Evolutionary conservation across 208 protist species (phyloP).

Genomic region (Crithidia bombi): DNA sequence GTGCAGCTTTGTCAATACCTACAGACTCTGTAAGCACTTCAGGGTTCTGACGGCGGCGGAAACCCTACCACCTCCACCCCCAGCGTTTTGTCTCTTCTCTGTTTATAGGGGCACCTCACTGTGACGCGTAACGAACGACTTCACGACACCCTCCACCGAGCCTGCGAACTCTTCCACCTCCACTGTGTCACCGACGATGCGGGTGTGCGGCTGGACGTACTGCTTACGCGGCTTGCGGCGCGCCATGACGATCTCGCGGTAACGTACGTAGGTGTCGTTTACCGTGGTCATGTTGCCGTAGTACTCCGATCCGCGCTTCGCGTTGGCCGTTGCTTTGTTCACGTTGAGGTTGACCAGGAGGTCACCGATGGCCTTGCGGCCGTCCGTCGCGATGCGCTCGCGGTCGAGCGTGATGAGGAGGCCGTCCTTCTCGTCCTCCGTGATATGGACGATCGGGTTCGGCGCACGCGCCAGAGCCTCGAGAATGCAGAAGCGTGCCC

Average conservation of each 20-base stretch:
- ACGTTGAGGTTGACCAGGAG: conserved; percentile 75
- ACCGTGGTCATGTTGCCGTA: conserved; percentile 74
- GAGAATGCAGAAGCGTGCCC: conserved; percentile 90
- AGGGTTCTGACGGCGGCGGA: too few species aligned
- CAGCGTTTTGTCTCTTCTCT: not conserved
- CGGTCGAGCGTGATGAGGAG: conserved; percentile 73
- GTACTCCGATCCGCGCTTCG: conserved; percentile 47
- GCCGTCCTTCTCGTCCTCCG: conserved; percentile 53
- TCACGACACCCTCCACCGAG: conserved; percentile 56
- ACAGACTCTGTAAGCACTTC: too few species aligned
- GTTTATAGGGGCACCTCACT: conserved; percentile 57
- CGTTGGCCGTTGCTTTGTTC: conserved; percentile 86
- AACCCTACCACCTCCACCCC: too few species aligned
- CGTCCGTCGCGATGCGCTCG: conserved; percentile 79
- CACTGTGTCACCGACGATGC: conserved; percentile 50
- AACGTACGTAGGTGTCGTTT: conserved; percentile 54
- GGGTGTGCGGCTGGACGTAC: conserved; percentile 86
- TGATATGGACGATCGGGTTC: conserved; percentile 63
- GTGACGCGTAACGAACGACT: conserved; percentile 63
- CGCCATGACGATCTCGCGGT: conserved; percentile 77
- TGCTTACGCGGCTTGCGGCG: conserved; percentile 88
- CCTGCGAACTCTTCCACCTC: conserved; percentile 60
- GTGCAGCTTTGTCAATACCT: too few species aligned
- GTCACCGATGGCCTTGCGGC: conserved; percentile 70
- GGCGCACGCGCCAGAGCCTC: conserved; percentile 64